Percentiles rank a stretch among this genome's conserved stretches.
Evolutionary conservation across 352 stramenopile species (phyloP).

Genomic region (Phytopythium aichiense): DNA sequence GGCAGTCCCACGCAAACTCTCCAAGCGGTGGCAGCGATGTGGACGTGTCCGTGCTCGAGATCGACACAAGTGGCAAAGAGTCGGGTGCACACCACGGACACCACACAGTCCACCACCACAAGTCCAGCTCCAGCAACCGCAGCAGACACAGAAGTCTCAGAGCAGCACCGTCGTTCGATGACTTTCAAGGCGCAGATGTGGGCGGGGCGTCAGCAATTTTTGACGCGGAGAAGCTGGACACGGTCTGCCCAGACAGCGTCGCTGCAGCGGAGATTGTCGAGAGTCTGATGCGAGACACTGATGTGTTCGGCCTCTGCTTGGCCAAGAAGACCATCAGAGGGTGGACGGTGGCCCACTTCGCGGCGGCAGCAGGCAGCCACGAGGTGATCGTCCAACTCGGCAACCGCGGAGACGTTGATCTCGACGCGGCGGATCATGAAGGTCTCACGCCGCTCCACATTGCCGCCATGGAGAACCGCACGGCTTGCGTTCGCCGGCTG

Average conservation of each 20-base stretch:
- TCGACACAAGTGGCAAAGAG: slow-evolving; percentile 6
- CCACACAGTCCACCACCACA: background rate
- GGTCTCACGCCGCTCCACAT: slow-evolving; percentile 58
- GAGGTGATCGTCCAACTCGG: slow-evolving; percentile 36
- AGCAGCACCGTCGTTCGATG: background rate
- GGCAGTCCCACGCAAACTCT: slow-evolving; percentile 8
- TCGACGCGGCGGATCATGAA: slow-evolving; percentile 34
- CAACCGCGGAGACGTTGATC: slow-evolving; percentile 27
- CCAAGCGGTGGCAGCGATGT: slow-evolving; percentile 10
- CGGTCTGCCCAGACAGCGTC: background rate
- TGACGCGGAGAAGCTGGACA: background rate
- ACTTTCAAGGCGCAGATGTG: background rate
- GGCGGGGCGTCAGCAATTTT: background rate
- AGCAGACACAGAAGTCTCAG: background rate
- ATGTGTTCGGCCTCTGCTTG: slow-evolving; percentile 56
- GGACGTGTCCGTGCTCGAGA: slow-evolving; percentile 20
- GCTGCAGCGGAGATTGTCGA: slow-evolving; percentile 9
- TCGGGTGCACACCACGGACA: background rate
- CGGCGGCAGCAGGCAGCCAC: slow-evolving; percentile 41
- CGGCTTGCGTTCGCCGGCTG: slow-evolving; percentile 32
- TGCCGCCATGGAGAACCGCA: slow-evolving; percentile 29
- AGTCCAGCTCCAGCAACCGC: background rate
- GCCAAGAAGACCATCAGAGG: slow-evolving; percentile 30
- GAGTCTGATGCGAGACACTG: slow-evolving; percentile 40
- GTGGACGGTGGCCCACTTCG: slow-evolving; percentile 53